These are phyloP conservation scores for Plectosphaerella plurivora DNA, from an alignment of 2,329 filamentous ascomycete genomes.

Conservation along the genomic window DNA sequence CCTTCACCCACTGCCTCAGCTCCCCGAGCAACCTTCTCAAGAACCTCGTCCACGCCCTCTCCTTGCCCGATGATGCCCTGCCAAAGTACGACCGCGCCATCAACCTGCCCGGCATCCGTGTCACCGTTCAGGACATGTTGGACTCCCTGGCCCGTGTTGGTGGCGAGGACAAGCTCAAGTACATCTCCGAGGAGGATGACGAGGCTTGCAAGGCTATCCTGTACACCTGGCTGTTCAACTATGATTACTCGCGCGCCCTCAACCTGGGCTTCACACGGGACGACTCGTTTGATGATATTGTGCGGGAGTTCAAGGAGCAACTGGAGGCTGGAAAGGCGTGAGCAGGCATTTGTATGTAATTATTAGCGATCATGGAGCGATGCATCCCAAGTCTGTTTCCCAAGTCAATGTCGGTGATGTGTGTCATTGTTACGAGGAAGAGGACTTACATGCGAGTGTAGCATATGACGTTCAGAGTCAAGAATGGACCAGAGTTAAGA, in stretches of 20 bases:
- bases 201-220: neutral
- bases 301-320: neutral
- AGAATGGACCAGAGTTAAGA: too few species aligned
- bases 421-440: too few species aligned
- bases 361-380: neutral
- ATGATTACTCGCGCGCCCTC: neutral
- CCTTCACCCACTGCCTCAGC: slow-evolving; percentile 30
- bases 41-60: slow-evolving; percentile 39
- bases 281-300: neutral
- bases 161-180: slow-evolving; percentile 20
- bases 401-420: too few species aligned
- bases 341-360: neutral
- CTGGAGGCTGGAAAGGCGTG: neutral
- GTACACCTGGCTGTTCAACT: neutral
- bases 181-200: slow-evolving; percentile 1
- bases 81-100: slow-evolving; percentile 37
- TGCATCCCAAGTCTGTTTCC: too few species aligned
- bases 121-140: slow-evolving; percentile 47
- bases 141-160: slow-evolving; percentile 44
- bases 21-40: slow-evolving; percentile 38
- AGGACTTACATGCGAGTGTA: too few species aligned
- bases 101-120: slow-evolving; percentile 47
- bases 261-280: neutral
- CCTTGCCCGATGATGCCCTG: slow-evolving; percentile 31
- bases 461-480: too few species aligned